A percentile compares a stretch with the other conserved stretches of the same genome.
phyloP scores from a whole-genome alignment of 148 eudicot species.

The Rhododendron mucronatum region DNA sequence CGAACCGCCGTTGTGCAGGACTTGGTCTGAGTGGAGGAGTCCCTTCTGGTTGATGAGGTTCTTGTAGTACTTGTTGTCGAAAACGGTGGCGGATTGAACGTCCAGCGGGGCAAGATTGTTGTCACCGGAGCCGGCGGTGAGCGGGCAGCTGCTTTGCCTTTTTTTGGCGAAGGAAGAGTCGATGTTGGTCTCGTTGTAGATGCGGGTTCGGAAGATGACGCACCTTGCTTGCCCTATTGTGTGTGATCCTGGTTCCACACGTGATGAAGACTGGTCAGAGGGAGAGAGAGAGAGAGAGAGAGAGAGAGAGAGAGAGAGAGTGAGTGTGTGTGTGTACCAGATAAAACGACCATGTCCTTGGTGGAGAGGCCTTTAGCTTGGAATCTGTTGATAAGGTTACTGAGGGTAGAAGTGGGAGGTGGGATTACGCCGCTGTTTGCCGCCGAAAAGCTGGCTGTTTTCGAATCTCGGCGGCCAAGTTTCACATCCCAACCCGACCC shows the following conservation, averaged over 20 bases:
- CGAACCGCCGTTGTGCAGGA: constrained; percentile 8
- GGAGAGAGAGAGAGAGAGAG: not conserved
- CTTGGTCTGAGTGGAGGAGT: constrained; percentile 33
- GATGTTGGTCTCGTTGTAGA: constrained; percentile 48
- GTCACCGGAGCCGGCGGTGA: constrained; percentile 33
- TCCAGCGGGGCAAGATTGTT: constrained; percentile 28
- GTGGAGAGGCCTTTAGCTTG: constrained; percentile 48
- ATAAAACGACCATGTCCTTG: constrained; percentile 55
- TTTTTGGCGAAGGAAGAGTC: constrained; percentile 33
- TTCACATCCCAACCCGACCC: constrained; percentile 60
- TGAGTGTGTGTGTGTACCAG: constrained; percentile 34
- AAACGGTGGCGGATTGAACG: constrained; percentile 15
- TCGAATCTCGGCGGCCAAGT: constrained; percentile 59
- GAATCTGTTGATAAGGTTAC: constrained; percentile 40
- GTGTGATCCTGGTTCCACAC: constrained; percentile 39
- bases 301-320: not conserved
- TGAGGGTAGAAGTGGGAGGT: constrained; percentile 44
- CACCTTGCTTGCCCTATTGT: constrained; percentile 72
- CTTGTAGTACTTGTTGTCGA: constrained; percentile 33
- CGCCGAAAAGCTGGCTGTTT: constrained; percentile 40
- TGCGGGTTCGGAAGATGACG: constrained; percentile 35
- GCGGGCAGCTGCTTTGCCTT: constrained; percentile 41
- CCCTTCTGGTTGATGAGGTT: constrained; percentile 26
- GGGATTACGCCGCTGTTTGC: constrained; percentile 60
- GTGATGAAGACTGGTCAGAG: not conserved